Evolutionary conservation across 768 basidiomycete species (phyloP).

Genomic region (Phaeotremella fagi): DNA sequence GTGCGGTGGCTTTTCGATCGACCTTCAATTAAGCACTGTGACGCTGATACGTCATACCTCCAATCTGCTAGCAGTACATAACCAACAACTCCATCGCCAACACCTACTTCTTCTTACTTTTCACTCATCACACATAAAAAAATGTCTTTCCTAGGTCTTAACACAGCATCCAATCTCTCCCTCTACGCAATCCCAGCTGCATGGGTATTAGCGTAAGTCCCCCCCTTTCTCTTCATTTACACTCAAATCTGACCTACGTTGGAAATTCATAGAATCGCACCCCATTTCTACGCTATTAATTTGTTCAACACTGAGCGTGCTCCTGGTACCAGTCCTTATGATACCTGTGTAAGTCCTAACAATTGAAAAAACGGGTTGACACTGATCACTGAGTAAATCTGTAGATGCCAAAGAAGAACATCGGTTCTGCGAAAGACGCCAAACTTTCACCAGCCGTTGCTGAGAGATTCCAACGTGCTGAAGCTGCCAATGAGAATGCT

Average conservation of each 20-base stretch:
- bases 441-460: constrained; percentile 24
- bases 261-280: constrained; percentile 19
- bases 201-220: constrained; percentile 26
- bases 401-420: constrained; percentile 15
- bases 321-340: constrained; percentile 22
- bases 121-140: not conserved
- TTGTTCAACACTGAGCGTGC: constrained; percentile 27
- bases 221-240: not conserved
- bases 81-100: not conserved
- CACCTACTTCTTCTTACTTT: not conserved
- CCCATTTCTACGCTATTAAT: constrained; percentile 36
- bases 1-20: too few relatives aligned
- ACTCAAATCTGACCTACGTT: too few relatives aligned
- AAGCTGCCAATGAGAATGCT: constrained; percentile 35
- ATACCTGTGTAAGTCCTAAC: constrained; percentile 17
- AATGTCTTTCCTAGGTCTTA: constrained; percentile 20
- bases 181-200: constrained; percentile 38
- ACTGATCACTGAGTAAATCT: constrained; percentile 27
- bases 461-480: constrained; percentile 24
- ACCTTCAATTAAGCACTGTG: too few relatives aligned
- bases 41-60: too few relatives aligned
- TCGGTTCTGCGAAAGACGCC: constrained; percentile 16
- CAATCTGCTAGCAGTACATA: too few relatives aligned
- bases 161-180: constrained; percentile 29
- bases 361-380: not conserved